These are phyloP conservation scores for Metschnikowia amazonensis DNA, from an alignment of 805 yeast genomes.

Conservation along the genomic window DNA sequence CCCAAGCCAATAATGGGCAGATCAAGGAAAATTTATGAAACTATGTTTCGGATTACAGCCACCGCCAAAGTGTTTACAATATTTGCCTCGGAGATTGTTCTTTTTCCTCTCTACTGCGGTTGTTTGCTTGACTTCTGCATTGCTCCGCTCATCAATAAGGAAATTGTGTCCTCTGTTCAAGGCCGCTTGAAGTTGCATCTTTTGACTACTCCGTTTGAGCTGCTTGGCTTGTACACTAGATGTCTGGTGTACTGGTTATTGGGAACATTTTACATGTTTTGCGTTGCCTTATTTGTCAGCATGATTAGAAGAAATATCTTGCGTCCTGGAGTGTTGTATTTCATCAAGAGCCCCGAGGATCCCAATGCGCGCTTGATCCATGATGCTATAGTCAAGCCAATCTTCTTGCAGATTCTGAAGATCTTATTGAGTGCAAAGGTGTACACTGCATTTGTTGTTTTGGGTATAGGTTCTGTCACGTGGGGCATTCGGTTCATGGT, in stretches of 20 bases:
- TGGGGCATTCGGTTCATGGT: constrained; percentile 39
- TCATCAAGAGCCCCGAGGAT: constrained; percentile 92
- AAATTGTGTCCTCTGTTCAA: background rate
- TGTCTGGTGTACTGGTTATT: constrained; percentile 49
- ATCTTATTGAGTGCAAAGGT: constrained; percentile 69
- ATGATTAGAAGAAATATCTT: constrained; percentile 70
- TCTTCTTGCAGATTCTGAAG: constrained; percentile 66
- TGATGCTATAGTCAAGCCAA: constrained; percentile 79
- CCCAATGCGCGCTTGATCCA: constrained; percentile 83
- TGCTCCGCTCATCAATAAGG: constrained; percentile 47
- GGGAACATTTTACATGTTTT: constrained; percentile 85
- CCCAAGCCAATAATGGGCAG: constrained; percentile 47
- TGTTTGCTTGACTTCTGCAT: constrained; percentile 64
- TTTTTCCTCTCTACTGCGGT: constrained; percentile 88
- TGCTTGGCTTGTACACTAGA: constrained; percentile 9
- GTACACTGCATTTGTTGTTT: constrained; percentile 65
- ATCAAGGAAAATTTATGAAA: constrained; percentile 48
- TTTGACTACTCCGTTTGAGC: constrained; percentile 19
- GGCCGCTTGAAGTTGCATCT: constrained; percentile 14
- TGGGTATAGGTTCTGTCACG: constrained; percentile 70
- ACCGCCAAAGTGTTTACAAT: constrained; percentile 73
- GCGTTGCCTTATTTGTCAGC: constrained; percentile 81
- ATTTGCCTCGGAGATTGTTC: constrained; percentile 73
- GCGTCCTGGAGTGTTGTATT: constrained; percentile 85
- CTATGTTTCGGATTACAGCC: constrained; percentile 52